Conservation (phyloP, 2,329 filamentous ascomycete genomes). For the Ceratocystis papillata region DNA sequence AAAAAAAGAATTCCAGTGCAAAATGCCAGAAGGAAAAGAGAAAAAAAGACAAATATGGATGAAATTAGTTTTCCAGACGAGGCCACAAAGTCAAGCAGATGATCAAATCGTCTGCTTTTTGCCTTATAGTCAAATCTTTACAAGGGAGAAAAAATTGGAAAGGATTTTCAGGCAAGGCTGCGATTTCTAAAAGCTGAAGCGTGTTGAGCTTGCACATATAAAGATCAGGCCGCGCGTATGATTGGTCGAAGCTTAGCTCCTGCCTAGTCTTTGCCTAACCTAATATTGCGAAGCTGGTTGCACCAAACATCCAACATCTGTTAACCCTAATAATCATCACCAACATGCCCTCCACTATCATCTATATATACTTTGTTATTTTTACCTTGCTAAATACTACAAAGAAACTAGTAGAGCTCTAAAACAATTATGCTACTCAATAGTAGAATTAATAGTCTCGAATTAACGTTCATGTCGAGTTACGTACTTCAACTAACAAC, state of each 20-base stretch:
- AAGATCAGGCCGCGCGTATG: background rate
- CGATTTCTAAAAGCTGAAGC: background rate
- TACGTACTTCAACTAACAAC: too few relatives aligned
- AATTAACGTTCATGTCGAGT: too few relatives aligned
- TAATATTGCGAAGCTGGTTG: background rate
- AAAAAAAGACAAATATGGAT: background rate
- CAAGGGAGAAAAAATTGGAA: background rate
- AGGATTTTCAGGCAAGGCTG: slow-evolving; percentile 11
- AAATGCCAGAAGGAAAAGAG: too few relatives aligned
- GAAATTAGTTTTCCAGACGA: background rate
- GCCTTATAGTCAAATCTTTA: slow-evolving; percentile 2
- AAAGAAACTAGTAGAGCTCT: too few relatives aligned
- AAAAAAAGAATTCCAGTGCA: background rate
- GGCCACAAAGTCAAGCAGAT: background rate
- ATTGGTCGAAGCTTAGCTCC: slow-evolving; percentile 7
- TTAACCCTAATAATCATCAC: too few relatives aligned
- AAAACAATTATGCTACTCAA: too few relatives aligned
- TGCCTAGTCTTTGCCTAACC: background rate
- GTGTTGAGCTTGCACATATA: background rate
- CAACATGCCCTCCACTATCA: too few relatives aligned
- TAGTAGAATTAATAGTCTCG: too few relatives aligned
- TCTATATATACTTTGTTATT: too few relatives aligned
- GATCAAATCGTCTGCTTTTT: background rate
- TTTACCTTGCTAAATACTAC: too few relatives aligned
- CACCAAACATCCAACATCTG: background rate